phyloP scores from a whole-genome alignment of 1,284 basidiomycete species.

The Takashimella koratensis region DNA sequence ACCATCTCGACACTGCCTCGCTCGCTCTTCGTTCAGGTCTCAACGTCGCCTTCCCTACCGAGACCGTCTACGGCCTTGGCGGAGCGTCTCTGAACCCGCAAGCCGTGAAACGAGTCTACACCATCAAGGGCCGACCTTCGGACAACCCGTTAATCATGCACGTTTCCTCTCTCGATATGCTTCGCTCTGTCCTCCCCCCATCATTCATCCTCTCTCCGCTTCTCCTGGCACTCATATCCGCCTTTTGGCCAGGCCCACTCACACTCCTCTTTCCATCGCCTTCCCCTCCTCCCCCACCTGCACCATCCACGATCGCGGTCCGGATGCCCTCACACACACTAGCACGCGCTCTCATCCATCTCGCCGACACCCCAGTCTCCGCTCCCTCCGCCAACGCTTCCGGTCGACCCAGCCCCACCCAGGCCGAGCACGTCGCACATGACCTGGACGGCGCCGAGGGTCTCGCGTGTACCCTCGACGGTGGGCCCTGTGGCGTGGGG shows the following conservation, averaged over 20 bases:
- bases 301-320: constrained; percentile 71
- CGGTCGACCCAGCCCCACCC: constrained; percentile 89
- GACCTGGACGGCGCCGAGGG: constrained; percentile 64
- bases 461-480: constrained; percentile 81
- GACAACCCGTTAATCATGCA: constrained; percentile 99
- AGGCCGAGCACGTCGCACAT: constrained; percentile 76
- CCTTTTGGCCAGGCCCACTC: constrained; percentile 94
- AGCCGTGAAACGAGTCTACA: constrained; percentile 75
- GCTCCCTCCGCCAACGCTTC: constrained; percentile 96
- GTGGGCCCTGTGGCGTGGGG: constrained; percentile 85
- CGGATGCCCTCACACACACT: constrained; percentile 93
- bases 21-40: constrained; percentile 34
- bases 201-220: constrained; percentile 59
- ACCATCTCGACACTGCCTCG: constrained; percentile 35
- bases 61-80: constrained; percentile 97
- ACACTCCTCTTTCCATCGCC: constrained; percentile 85
- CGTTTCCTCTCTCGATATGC: constrained; percentile 81
- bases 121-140: constrained; percentile 83
- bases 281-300: constrained; percentile 40
- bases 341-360: constrained; percentile 80
- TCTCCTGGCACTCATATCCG: constrained; percentile 69
- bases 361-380: constrained; percentile 72
- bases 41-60: constrained; percentile 87
- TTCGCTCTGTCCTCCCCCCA: constrained; percentile 65
- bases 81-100: constrained; percentile 66